These are phyloP conservation scores for Pseudovirgaria hyperparasitica DNA, from an alignment of 2,329 filamentous ascomycete genomes.

Conservation along the genomic window DNA sequence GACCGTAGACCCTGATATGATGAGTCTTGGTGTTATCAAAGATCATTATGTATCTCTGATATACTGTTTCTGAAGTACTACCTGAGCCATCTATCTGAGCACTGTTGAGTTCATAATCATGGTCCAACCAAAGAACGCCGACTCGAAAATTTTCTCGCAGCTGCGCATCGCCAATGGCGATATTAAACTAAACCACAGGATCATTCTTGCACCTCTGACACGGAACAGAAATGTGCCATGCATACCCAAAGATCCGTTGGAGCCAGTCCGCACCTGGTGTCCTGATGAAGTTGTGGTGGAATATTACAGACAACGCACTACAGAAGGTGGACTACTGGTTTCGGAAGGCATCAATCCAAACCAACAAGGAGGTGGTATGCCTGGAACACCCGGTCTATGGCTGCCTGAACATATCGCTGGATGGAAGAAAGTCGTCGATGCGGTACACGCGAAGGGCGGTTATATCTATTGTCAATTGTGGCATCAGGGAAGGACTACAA, in stretches of 20 bases:
- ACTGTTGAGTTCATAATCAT: no score
- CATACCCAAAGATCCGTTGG: constrained; percentile 26
- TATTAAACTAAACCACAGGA: constrained; percentile 23
- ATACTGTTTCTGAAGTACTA: no score
- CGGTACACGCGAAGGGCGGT: constrained; percentile 38
- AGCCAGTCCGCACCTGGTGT: constrained; percentile 32
- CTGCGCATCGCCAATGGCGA: constrained; percentile 20
- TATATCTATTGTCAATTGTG: constrained; percentile 34
- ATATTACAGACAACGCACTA: constrained; percentile 43
- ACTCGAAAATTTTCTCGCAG: constrained; percentile 22
- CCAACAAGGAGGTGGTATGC: constrained; percentile 26
- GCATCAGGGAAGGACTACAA: constrained; percentile 37
- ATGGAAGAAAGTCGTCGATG: constrained; percentile 39
- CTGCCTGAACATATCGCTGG: constrained; percentile 30
- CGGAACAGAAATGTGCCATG: constrained; percentile 33
- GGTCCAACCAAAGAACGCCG: constrained; percentile 11
- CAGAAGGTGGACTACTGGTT: constrained; percentile 44
- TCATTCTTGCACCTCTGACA: constrained; percentile 27
- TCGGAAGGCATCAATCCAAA: constrained; percentile 44
- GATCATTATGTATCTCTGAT: no score
- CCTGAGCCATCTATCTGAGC: no score
- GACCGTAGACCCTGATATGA: no score
- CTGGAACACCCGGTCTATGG: constrained; percentile 20
- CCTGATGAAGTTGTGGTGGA: constrained; percentile 33
- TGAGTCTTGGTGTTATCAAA: no score